These are phyloP conservation scores for Trichosporon faecale DNA, from an alignment of 1,284 basidiomycete genomes.

Conservation along the genomic window DNA sequence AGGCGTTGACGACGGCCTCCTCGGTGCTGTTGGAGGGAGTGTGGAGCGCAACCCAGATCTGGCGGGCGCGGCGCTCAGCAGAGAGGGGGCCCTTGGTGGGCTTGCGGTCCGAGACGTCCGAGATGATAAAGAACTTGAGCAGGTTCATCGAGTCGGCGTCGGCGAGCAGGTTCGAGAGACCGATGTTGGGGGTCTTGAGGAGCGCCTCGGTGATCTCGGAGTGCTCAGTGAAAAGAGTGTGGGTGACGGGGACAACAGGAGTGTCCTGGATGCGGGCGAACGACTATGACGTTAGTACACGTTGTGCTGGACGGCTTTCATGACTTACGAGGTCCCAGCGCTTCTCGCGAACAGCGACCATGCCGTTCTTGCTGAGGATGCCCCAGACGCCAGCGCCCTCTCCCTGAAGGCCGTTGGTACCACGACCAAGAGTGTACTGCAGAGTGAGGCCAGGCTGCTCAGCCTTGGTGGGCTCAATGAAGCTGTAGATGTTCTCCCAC, in stretches of 20 bases:
- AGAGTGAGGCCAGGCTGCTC: conserved; percentile 57
- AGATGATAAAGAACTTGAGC: conserved; percentile 70
- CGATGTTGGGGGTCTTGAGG: conserved; percentile 63
- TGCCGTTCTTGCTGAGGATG: conserved; percentile 71
- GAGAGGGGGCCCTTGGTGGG: conserved; percentile 58
- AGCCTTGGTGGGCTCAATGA: conserved; percentile 69
- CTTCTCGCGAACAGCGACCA: conserved; percentile 63
- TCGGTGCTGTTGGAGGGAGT: conserved; percentile 58
- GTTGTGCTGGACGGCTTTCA: neutral
- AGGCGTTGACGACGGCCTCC: conserved; percentile 58
- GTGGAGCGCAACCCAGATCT: conserved; percentile 65
- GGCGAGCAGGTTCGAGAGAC: conserved; percentile 61
- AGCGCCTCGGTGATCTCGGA: conserved; percentile 74
- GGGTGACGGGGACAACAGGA: conserved; percentile 36
- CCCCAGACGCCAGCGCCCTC: conserved; percentile 73
- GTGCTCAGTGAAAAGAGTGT: conserved; percentile 73
- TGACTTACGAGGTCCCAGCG: conserved; percentile 81
- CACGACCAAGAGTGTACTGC: conserved; percentile 68
- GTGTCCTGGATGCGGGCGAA: conserved; percentile 47
- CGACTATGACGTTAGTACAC: conserved; percentile 30
- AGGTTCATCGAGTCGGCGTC: conserved; percentile 58
- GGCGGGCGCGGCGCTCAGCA: conserved; percentile 61
- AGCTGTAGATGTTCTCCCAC: conserved; percentile 60
- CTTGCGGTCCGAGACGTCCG: conserved; percentile 73
- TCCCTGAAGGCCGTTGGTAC: conserved; percentile 50